Evolutionary conservation across 176 grass and related monocot species (phyloP).

Genomic region (Carex kokanica): DNA sequence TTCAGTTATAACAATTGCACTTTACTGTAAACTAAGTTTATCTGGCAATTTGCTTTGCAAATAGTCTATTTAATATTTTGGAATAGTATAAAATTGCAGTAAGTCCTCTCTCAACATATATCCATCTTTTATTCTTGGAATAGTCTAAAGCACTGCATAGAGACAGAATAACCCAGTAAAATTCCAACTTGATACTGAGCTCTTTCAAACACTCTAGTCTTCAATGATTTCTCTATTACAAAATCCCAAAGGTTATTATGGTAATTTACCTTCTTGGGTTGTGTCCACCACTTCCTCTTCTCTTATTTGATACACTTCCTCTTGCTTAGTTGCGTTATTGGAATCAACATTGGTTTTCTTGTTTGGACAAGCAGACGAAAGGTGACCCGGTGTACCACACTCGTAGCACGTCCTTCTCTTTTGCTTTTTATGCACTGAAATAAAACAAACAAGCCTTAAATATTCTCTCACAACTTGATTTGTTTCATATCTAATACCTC

Average conservation of each 20-base stretch:
- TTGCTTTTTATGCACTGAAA: constrained; percentile 29
- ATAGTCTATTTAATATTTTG: background rate
- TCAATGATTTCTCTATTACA: background rate
- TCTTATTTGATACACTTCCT: background rate
- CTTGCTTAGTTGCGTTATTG: constrained; percentile 18
- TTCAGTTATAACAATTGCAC: background rate
- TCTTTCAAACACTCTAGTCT: background rate
- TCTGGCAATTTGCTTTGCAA: background rate
- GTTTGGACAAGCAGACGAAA: constrained; percentile 65
- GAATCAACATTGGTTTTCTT: constrained; percentile 42
- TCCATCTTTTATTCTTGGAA: background rate
- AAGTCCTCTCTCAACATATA: background rate
- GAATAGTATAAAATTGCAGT: background rate
- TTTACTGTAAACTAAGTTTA: background rate
- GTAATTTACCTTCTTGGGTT: constrained; percentile 16
- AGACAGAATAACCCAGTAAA: constrained; percentile 2
- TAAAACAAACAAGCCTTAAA: background rate
- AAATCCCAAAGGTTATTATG: background rate
- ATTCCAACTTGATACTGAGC: background rate
- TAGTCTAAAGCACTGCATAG: background rate
- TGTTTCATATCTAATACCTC: background rate
- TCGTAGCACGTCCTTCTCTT: constrained; percentile 53
- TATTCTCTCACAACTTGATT: background rate
- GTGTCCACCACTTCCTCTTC: constrained; percentile 6
- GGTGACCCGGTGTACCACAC: constrained; percentile 60